Percentiles rank a stretch among this genome's conserved stretches.
phyloP scores from a whole-genome alignment of 495 filamentous ascomycete genomes.

The Usnea hakonensis region DNA sequence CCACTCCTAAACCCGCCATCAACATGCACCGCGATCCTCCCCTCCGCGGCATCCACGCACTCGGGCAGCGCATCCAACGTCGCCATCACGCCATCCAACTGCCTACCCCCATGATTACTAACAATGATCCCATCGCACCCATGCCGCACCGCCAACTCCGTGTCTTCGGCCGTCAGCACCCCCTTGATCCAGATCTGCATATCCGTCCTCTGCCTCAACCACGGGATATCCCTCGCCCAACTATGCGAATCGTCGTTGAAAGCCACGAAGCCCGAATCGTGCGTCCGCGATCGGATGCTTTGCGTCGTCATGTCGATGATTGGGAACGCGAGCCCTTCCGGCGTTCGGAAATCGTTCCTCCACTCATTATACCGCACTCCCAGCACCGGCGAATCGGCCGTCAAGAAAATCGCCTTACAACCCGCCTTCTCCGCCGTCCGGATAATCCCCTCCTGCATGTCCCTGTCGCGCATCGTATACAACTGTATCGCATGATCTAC shows the following conservation, averaged over 20 bases:
- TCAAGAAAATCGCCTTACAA: conserved; percentile 33
- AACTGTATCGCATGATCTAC: conserved; percentile 37
- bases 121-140: conserved; percentile 34
- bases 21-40: conserved; percentile 30
- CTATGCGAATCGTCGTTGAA: conserved; percentile 31
- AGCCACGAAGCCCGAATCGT: conserved; percentile 25
- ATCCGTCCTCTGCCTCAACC: conserved; percentile 29
- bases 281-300: conserved; percentile 16
- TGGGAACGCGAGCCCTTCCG: conserved; percentile 30
- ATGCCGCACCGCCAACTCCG: conserved; percentile 27
- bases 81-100: conserved; percentile 38
- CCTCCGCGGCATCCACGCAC: conserved; percentile 33
- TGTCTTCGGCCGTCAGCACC: conserved; percentile 31
- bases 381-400: conserved; percentile 32
- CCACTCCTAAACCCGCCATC: conserved; percentile 37
- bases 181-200: conserved; percentile 41
- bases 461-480: conserved; percentile 35
- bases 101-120: conserved; percentile 37
- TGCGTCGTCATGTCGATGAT: conserved; percentile 20
- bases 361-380: conserved; percentile 36
- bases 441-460: conserved; percentile 7
- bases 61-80: conserved; percentile 41
- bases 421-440: conserved; percentile 19
- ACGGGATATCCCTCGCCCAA: conserved; percentile 33
- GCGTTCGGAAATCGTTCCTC: conserved; percentile 34